Evolutionary conservation across 306 rosid genomes (phyloP), one percentile per base, ranked within the genome.

Genomic region (Neltuma alba): DNA sequence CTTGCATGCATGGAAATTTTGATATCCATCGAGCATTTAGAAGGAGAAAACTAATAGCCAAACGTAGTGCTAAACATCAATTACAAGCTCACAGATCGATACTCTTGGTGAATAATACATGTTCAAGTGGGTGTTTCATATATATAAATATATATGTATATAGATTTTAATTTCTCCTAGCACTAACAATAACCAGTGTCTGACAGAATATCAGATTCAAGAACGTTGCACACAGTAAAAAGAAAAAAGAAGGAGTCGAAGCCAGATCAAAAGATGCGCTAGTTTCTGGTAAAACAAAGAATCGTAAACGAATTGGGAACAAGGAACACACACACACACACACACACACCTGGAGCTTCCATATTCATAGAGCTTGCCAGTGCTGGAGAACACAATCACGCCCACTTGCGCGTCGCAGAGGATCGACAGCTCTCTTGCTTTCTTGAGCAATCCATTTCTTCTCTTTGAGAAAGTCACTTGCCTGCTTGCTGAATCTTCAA

Each of bases 381-480:
- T 79, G 64, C 84, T 21, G 41, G 89, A 85, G 71, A 85, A 85
- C 6, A 85, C 79, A 48, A 79, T 79, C 10, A 85, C 50, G 72
- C 86, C 89, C 79, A 85, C 75, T 75, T 85, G 77, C 6, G 84
- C 88, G 67, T 85, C 88, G 21, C 88, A 85, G 1, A 85, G 84
- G 67, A 85, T 82, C 0, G 89, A 82, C 1, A 85, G 80, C 34
- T 85, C 86, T 72, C 65, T 71, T 30, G 89, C 89, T 85, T 85
- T 85, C 82, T 85, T 85, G 41, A 82, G 1, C 75, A 85, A 65
- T 2, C 89, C 89, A 50, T 1, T 82, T 66, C 84, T 85, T 79
- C 89, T 79, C 77, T 85, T 85, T 6, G 84, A 82, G 62, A 85
- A 85, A 20, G 89, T 85, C 38, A 85, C 89, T 79, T 85, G 89